Conservation (phyloP, 2,329 filamentous ascomycete species). For the Coniochaeta sp. region DNA sequence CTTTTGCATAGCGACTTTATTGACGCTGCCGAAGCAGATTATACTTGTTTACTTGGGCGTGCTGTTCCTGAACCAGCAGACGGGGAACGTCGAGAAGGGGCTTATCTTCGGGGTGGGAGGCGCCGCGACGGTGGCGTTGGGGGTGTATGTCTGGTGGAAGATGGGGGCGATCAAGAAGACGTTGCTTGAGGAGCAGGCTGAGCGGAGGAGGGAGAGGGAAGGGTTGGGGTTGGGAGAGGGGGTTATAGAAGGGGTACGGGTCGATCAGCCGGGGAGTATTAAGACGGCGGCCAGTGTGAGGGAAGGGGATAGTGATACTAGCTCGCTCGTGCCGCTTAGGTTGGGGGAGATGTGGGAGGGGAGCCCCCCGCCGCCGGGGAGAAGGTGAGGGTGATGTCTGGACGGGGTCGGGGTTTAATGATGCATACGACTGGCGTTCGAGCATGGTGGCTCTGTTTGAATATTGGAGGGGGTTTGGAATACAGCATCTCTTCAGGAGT, state of each 20-base stretch:
- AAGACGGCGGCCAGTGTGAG: not conserved
- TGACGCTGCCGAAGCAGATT: slow-evolving; percentile 34
- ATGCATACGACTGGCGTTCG: too few species aligned
- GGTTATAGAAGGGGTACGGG: too few species aligned
- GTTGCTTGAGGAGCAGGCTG: slow-evolving; percentile 26
- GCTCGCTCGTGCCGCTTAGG: not conserved
- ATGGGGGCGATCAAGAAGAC: slow-evolving; percentile 26
- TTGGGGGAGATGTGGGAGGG: not conserved
- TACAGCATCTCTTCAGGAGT: too few species aligned
- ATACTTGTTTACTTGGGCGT: slow-evolving; percentile 33
- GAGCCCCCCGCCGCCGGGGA: too few species aligned
- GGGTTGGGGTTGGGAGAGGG: not conserved
- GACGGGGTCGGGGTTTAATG: too few species aligned
- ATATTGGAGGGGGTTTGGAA: too few species aligned
- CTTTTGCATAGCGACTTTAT: slow-evolving; percentile 30
- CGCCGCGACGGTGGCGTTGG: slow-evolving; percentile 26
- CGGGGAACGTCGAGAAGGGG: slow-evolving; percentile 19
- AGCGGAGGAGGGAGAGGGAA: slow-evolving; percentile 8
- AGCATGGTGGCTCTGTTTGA: too few species aligned
- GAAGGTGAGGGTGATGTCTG: too few species aligned
- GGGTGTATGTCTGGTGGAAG: slow-evolving; percentile 27
- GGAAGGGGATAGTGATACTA: not conserved
- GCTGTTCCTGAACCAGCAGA: slow-evolving; percentile 19
- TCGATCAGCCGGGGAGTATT: not conserved
- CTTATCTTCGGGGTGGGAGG: slow-evolving; percentile 25